Conservation (phyloP, 2,329 filamentous ascomycete species). For the Phialophora tarda region DNA sequence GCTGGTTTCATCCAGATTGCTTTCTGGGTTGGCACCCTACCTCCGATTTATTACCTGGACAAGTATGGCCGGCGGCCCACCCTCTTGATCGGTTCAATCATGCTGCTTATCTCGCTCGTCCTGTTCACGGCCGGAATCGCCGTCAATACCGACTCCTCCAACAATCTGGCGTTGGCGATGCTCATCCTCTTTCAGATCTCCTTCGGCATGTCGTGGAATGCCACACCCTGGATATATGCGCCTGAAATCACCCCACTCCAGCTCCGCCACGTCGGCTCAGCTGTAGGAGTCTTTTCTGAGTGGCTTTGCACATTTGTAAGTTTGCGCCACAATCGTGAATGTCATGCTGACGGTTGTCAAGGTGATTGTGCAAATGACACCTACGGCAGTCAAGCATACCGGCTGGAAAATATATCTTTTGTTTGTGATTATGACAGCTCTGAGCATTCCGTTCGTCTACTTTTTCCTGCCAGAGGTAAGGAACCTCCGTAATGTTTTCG, state of each 20-base stretch:
- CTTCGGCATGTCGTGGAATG: conserved; percentile 44
- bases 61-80: conserved; percentile 22
- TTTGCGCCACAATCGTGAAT: not conserved
- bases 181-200: conserved; percentile 43
- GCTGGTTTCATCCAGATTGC: conserved; percentile 53
- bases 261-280: conserved; percentile 44
- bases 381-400: conserved; percentile 43
- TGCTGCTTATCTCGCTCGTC: conserved; percentile 42
- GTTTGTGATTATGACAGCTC: conserved; percentile 39
- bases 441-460: conserved; percentile 24
- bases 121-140: conserved; percentile 41
- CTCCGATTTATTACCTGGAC: conserved; percentile 24
- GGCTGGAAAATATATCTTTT: conserved; percentile 46
- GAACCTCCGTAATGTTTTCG: conserved; percentile 28
- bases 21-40: conserved; percentile 24
- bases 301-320: conserved; percentile 45
- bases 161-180: conserved; percentile 43
- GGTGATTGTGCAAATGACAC: conserved; percentile 45
- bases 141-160: conserved; percentile 24
- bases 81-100: conserved; percentile 38
- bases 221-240: conserved; percentile 43
- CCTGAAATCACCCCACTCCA: conserved; percentile 46
- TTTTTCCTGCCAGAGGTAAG: conserved; percentile 33
- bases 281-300: conserved; percentile 43
- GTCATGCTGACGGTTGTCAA: not conserved